Conservation (phyloP, 208 protist genomes). For the Zelonia costaricensis region DNA sequence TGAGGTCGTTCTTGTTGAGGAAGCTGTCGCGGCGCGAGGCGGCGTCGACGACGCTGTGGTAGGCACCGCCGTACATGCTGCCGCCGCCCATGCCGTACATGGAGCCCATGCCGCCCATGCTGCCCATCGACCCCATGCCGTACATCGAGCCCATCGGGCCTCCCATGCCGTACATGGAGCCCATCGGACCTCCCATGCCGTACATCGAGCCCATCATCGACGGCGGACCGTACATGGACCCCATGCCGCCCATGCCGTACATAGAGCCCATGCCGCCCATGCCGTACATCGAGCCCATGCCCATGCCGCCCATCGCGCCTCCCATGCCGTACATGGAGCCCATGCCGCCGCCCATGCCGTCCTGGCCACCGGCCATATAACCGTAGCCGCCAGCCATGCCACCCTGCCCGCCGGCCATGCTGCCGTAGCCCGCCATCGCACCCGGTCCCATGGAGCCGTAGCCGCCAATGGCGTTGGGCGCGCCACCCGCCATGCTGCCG, state of each 20-base stretch:
- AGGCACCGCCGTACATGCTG: conserved; percentile 32
- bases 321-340: conserved; percentile 23
- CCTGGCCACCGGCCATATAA: conserved; percentile 9
- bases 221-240: background rate
- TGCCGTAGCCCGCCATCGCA: conserved; percentile 5
- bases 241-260: background rate
- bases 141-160: conserved; percentile 6
- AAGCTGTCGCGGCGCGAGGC: conserved; percentile 66
- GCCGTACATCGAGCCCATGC: conserved; percentile 16
- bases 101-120: conserved; percentile 36
- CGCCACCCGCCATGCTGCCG: background rate
- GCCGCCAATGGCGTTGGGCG: conserved; percentile 11
- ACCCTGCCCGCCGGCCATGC: conserved; percentile 4
- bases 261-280: conserved; percentile 36
- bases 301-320: background rate
- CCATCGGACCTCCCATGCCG: conserved; percentile 2
- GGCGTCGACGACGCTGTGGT: conserved; percentile 61
- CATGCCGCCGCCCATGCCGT: background rate
- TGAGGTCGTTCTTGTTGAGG: conserved; percentile 58
- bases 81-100: conserved; percentile 62
- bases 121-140: conserved; percentile 16
- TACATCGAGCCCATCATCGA: background rate
- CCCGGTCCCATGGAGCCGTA: conserved; percentile 29
- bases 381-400: conserved; percentile 16
- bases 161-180: conserved; percentile 23